phyloP scores from a whole-genome alignment of 2,329 filamentous ascomycete genomes.

The Xylaria sp. region DNA sequence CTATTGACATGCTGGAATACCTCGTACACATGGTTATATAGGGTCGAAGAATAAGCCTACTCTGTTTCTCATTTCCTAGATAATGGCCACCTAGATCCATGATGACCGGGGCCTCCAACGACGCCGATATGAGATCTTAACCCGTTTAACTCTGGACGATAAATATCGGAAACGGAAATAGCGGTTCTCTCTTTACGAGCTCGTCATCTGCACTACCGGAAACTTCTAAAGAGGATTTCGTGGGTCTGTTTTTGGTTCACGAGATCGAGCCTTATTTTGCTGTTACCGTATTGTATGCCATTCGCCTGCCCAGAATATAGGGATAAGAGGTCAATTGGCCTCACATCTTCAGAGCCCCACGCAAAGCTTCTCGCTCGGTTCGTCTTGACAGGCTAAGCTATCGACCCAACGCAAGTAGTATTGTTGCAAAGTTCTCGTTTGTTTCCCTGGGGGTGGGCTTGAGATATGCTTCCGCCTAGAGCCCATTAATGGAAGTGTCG shows the following conservation, averaged over 20 bases:
- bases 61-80: too few relatives aligned
- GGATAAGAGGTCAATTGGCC: slow-evolving; percentile 60
- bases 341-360: slow-evolving; percentile 69
- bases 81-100: slow-evolving; percentile 53
- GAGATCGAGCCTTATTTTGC: slow-evolving; percentile 64
- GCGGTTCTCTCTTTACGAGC: not conserved
- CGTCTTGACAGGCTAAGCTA: slow-evolving; percentile 61
- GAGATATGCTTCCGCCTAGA: slow-evolving; percentile 57
- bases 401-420: slow-evolving; percentile 62
- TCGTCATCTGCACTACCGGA: slow-evolving; percentile 53
- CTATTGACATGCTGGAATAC: too few relatives aligned
- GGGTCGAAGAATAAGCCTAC: too few relatives aligned
- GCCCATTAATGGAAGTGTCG: slow-evolving; percentile 55
- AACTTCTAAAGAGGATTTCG: slow-evolving; percentile 76
- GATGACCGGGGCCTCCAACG: slow-evolving; percentile 55
- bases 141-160: slow-evolving; percentile 60
- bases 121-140: slow-evolving; percentile 55
- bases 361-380: slow-evolving; percentile 71
- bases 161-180: slow-evolving; percentile 32
- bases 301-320: slow-evolving; percentile 55
- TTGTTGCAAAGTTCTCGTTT: slow-evolving; percentile 57
- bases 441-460: slow-evolving; percentile 74
- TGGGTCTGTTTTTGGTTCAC: slow-evolving; percentile 77
- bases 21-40: too few relatives aligned
- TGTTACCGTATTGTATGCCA: slow-evolving; percentile 53